Evolutionary conservation across 768 basidiomycete genomes (phyloP).

Genomic region (Podaxis carcinomalis): DNA sequence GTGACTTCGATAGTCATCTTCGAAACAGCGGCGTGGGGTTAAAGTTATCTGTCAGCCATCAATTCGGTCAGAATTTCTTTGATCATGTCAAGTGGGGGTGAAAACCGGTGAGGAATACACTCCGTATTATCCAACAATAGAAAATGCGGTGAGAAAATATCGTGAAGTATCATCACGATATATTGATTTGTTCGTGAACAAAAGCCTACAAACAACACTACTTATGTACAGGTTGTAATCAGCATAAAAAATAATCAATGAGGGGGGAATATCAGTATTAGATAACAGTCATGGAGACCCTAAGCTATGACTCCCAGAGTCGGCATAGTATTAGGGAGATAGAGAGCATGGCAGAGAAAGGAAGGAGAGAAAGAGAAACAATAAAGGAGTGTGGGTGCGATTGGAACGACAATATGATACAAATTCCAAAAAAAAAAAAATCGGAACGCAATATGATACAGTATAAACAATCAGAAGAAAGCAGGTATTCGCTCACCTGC

Average conservation of each 20-base stretch:
- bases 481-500: neutral
- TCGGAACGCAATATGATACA: constrained; percentile 6
- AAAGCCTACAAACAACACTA: constrained; percentile 9
- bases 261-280: neutral
- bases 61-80: neutral
- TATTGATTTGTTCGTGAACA: constrained; percentile 3
- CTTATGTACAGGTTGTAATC: constrained; percentile 6
- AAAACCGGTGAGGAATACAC: too few relatives aligned
- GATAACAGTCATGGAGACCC: neutral
- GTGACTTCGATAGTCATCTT: neutral
- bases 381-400: neutral
- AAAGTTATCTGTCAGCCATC: neutral
- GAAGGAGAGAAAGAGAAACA: neutral
- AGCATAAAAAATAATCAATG: neutral
- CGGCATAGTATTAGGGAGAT: neutral
- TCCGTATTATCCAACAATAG: neutral
- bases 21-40: neutral
- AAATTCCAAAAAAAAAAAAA: neutral
- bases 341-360: neutral
- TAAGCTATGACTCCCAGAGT: constrained; percentile 1
- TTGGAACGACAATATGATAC: constrained; percentile 5
- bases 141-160: neutral
- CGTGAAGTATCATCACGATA: constrained; percentile 5
- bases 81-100: too few relatives aligned
- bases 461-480: constrained; percentile 8